Evolutionary conservation across 495 filamentous ascomycete species (phyloP).

Genomic region (Penicillium atrosanguineum): DNA sequence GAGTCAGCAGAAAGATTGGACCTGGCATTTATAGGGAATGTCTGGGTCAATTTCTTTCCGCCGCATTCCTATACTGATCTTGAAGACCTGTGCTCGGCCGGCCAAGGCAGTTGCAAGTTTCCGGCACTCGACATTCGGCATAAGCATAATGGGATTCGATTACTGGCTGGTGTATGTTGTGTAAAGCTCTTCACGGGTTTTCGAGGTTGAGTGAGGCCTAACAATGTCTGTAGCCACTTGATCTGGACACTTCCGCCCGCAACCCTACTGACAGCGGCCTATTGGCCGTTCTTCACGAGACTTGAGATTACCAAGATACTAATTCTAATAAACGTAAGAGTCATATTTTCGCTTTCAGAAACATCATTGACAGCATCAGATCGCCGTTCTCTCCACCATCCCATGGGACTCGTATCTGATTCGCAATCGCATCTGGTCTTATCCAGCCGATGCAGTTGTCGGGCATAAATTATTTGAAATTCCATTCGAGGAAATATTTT

Average conservation of each 20-base stretch:
- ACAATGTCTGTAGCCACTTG: slow-evolving; percentile 51
- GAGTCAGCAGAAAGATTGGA: too few species aligned
- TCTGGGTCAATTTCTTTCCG: too few species aligned
- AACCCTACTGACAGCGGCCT: slow-evolving; percentile 51
- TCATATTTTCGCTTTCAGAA: neutral
- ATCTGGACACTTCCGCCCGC: slow-evolving; percentile 66
- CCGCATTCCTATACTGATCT: too few species aligned
- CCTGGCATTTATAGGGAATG: too few species aligned
- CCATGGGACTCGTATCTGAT: slow-evolving; percentile 74
- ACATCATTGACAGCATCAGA: slow-evolving; percentile 19
- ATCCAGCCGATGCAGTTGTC: slow-evolving; percentile 56
- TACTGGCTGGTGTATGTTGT: slow-evolving; percentile 9
- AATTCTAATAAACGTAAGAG: slow-evolving; percentile 47
- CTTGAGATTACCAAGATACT: slow-evolving; percentile 57
- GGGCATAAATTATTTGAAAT: slow-evolving; percentile 57
- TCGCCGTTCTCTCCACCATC: slow-evolving; percentile 60
- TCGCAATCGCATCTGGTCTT: slow-evolving; percentile 62
- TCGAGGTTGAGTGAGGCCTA: neutral
- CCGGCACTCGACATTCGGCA: too few species aligned
- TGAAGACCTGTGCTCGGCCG: too few species aligned
- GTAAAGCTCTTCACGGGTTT: slow-evolving; percentile 19
- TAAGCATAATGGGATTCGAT: slow-evolving; percentile 5
- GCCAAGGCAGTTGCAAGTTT: too few species aligned
- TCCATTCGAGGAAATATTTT: slow-evolving; percentile 67
- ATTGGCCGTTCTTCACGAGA: slow-evolving; percentile 55